phyloP scores from a whole-genome alignment of 2,329 filamentous ascomycete species.

The Verticillium nonalfalfae region DNA sequence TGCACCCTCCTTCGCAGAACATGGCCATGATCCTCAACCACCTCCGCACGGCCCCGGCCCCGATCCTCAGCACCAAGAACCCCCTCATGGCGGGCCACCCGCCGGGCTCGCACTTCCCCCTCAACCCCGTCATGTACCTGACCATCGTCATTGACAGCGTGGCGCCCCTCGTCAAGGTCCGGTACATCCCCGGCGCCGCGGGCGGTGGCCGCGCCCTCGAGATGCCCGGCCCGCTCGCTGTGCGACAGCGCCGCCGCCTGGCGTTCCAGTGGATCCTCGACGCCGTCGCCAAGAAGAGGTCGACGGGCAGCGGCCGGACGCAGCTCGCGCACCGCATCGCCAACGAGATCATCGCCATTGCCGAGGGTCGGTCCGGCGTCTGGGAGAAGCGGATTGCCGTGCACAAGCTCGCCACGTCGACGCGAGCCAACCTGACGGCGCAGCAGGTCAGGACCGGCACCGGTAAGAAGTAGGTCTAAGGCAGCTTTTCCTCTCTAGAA shows the following conservation, averaged over 20 bases:
- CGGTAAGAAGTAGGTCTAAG: too few species aligned
- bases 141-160: slow-evolving; percentile 88
- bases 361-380: slow-evolving; percentile 75
- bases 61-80: slow-evolving; percentile 63
- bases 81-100: slow-evolving; percentile 72
- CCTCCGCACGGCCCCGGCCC: slow-evolving; percentile 78
- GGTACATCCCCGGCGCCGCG: slow-evolving; percentile 66
- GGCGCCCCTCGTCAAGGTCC: slow-evolving; percentile 78
- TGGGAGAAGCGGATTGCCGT: slow-evolving; percentile 77
- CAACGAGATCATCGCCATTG: slow-evolving; percentile 78
- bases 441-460: slow-evolving; percentile 23
- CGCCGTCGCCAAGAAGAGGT: slow-evolving; percentile 71
- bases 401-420: slow-evolving; percentile 75
- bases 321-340: slow-evolving; percentile 74
- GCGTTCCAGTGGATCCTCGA: slow-evolving; percentile 89
- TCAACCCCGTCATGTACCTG: slow-evolving; percentile 86
- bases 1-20: slow-evolving; percentile 46
- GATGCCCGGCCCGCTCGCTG: slow-evolving; percentile 69
- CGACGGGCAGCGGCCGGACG: slow-evolving; percentile 62
- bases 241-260: slow-evolving; percentile 68
- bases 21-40: slow-evolving; percentile 77
- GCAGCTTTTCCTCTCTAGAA: slow-evolving; percentile 14
- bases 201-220: slow-evolving; percentile 83
- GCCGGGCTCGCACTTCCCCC: slow-evolving; percentile 71
- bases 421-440: slow-evolving; percentile 64